These are phyloP conservation scores for Penicillium brevicompactum DNA, from an alignment of 2,329 filamentous ascomycete genomes.

Conservation along the genomic window DNA sequence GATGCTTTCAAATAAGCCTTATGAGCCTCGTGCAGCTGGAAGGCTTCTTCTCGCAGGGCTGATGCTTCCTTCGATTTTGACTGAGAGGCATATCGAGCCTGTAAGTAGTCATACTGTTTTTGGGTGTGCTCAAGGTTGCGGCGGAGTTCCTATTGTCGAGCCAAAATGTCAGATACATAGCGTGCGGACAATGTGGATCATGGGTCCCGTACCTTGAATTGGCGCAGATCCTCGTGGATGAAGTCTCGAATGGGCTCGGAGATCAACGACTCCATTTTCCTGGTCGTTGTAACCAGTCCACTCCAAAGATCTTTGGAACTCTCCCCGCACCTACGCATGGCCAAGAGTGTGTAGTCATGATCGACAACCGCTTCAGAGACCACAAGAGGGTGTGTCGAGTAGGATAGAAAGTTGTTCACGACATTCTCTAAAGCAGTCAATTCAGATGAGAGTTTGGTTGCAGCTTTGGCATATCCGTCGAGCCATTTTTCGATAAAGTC, in stretches of 20 bases:
- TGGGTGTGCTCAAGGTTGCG: slow-evolving; percentile 76
- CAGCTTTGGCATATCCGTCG: slow-evolving; percentile 66
- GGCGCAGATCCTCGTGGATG: slow-evolving; percentile 74
- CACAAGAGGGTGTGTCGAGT: slow-evolving; percentile 71
- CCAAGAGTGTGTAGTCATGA: slow-evolving; percentile 90
- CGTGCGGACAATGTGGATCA: slow-evolving; percentile 2
- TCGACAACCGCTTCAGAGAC: slow-evolving; percentile 85
- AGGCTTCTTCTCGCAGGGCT: slow-evolving; percentile 88
- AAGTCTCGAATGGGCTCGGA: slow-evolving; percentile 82
- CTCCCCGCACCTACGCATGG: slow-evolving; percentile 81
- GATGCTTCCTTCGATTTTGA: slow-evolving; percentile 94
- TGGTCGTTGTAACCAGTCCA: slow-evolving; percentile 71
- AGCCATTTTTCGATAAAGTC: slow-evolving; percentile 93
- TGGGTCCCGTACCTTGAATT: slow-evolving; percentile 65
- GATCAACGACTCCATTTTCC: slow-evolving; percentile 73
- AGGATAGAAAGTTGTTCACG: slow-evolving; percentile 74
- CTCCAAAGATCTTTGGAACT: slow-evolving; percentile 87
- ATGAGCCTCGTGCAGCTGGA: slow-evolving; percentile 88
- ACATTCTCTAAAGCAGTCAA: slow-evolving; percentile 76
- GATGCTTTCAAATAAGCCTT: slow-evolving; percentile 89
- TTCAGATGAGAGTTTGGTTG: slow-evolving; percentile 64
- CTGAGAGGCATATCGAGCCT: slow-evolving; percentile 80
- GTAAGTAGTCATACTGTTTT: slow-evolving; percentile 77
- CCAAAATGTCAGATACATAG: slow-evolving; percentile 14
- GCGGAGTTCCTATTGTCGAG: slow-evolving; percentile 62